These are phyloP conservation scores for Wickerhamiella australiensis DNA, from an alignment of 805 yeast species.

Conservation along the genomic window DNA sequence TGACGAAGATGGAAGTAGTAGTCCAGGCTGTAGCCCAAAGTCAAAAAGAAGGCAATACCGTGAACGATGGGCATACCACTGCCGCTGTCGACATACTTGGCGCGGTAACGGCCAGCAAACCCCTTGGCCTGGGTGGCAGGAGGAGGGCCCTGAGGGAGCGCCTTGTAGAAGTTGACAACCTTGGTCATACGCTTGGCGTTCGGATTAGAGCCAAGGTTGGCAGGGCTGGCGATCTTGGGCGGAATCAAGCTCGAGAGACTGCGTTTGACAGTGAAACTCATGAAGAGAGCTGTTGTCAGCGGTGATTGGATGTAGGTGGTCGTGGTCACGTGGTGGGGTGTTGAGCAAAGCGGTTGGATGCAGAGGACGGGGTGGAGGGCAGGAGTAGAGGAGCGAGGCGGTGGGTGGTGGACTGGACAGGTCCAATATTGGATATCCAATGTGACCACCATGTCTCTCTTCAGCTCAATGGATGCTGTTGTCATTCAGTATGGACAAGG, in stretches of 20 bases:
- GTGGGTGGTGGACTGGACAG: no score
- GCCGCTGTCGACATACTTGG: constrained; percentile 43
- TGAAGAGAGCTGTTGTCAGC: constrained; percentile 23
- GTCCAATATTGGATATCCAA: no score
- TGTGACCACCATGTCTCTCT: no score
- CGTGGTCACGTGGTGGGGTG: constrained; percentile 1
- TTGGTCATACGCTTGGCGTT: constrained; percentile 93
- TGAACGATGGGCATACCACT: constrained; percentile 37
- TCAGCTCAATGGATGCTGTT: no score
- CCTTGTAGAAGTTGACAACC: constrained; percentile 90
- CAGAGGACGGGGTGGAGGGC: no score
- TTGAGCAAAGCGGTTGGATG: not conserved
- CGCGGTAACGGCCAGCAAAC: constrained; percentile 46
- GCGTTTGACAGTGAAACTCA: constrained; percentile 86
- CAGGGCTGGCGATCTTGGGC: constrained; percentile 95
- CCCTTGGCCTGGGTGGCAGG: constrained; percentile 51
- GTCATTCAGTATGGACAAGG: no score
- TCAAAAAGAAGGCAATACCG: constrained; percentile 52
- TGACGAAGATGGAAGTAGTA: constrained; percentile 68
- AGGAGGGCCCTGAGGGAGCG: constrained; percentile 88
- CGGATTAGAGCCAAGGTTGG: constrained; percentile 89
- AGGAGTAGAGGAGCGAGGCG: no score
- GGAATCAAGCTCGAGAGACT: constrained; percentile 91
- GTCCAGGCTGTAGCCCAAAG: constrained; percentile 81
- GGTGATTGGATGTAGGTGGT: constrained; percentile 13